Percentiles rank a stretch among this genome's conserved stretches.
Evolutionary conservation across 2,329 filamentous ascomycete genomes (phyloP).

Genomic region (Aspergillus nomiae): DNA sequence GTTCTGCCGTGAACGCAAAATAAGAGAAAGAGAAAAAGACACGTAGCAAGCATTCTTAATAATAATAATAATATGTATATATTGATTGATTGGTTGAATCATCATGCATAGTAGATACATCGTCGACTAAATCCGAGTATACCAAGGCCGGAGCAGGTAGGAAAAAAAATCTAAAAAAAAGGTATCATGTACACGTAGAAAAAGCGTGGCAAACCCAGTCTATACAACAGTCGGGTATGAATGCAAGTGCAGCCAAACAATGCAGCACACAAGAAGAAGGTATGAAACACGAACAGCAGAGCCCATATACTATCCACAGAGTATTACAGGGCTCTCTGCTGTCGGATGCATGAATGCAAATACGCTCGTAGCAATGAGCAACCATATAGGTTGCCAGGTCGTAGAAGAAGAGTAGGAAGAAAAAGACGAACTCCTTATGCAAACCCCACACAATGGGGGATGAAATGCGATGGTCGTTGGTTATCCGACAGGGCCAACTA

Average conservation of each 20-base stretch:
- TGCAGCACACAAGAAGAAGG: slow-evolving; percentile 16
- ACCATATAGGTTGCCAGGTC: slow-evolving; percentile 10
- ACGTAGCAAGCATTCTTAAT: not conserved
- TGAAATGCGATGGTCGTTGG: slow-evolving; percentile 2
- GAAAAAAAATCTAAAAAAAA: slow-evolving; percentile 18
- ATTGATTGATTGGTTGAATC: not conserved
- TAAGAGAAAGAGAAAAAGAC: not conserved
- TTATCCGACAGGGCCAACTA: not conserved
- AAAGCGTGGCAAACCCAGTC: slow-evolving; percentile 24
- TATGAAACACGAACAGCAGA: slow-evolving; percentile 16
- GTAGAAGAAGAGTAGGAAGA: slow-evolving; percentile 17
- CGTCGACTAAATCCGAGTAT: slow-evolving; percentile 12
- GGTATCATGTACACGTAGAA: slow-evolving; percentile 40
- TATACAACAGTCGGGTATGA: slow-evolving; percentile 30
- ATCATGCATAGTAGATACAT: slow-evolving; percentile 12
- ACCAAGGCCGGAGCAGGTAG: not conserved
- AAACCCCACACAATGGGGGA: slow-evolving; percentile 5
- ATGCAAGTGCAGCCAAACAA: slow-evolving; percentile 24
- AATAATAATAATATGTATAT: not conserved
- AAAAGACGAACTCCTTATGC: slow-evolving; percentile 22
- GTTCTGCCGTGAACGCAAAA: not conserved
- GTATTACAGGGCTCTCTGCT: slow-evolving; percentile 15
- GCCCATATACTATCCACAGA: slow-evolving; percentile 11
- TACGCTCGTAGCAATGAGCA: slow-evolving; percentile 12
- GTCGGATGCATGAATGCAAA: not conserved